These are phyloP conservation scores for Bipolaris cookei DNA, from an alignment of 2,329 filamentous ascomycete genomes.

Conservation along the genomic window DNA sequence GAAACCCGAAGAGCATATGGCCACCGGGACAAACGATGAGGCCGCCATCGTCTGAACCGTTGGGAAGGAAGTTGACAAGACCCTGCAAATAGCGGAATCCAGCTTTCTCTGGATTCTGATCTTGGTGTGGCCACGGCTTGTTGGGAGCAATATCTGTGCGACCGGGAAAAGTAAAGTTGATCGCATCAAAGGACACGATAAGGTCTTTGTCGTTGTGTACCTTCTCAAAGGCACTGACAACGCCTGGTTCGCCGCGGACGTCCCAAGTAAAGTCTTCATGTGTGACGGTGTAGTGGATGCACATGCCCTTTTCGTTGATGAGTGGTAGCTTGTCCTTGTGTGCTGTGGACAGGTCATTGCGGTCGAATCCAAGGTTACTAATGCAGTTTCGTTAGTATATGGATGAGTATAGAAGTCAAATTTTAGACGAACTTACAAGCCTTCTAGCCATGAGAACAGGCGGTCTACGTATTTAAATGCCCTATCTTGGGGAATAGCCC, in stretches of 20 bases:
- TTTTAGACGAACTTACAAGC: conserved; percentile 32
- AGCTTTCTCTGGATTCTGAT: conserved; percentile 41
- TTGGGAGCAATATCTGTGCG: conserved; percentile 35
- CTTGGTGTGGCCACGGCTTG: conserved; percentile 47
- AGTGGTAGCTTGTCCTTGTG: conserved; percentile 29
- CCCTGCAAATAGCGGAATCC: conserved; percentile 61
- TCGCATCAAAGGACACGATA: conserved; percentile 48
- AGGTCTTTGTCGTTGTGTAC: conserved; percentile 48
- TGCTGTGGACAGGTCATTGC: conserved; percentile 27
- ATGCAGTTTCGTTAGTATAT: background rate
- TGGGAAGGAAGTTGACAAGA: conserved; percentile 55
- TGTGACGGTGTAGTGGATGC: conserved; percentile 42
- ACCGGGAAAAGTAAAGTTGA: conserved; percentile 47
- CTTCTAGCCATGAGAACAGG: conserved; percentile 41
- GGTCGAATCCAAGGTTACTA: conserved; percentile 31
- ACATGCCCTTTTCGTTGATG: conserved; percentile 33
- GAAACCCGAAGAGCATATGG: conserved; percentile 42
- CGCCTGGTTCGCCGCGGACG: conserved; percentile 48
- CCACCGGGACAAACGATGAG: conserved; percentile 46
- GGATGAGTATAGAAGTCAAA: background rate
- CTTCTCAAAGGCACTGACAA: conserved; percentile 35
- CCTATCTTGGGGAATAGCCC: conserved; percentile 52
- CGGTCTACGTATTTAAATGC: conserved; percentile 47
- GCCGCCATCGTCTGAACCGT: conserved; percentile 48
- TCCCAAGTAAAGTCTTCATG: conserved; percentile 54